Evolutionary conservation across 129 eudicot genomes (phyloP), one percentile per base, ranked within the genome.

Genomic region (Centrapalus pauciflorus): DNA sequence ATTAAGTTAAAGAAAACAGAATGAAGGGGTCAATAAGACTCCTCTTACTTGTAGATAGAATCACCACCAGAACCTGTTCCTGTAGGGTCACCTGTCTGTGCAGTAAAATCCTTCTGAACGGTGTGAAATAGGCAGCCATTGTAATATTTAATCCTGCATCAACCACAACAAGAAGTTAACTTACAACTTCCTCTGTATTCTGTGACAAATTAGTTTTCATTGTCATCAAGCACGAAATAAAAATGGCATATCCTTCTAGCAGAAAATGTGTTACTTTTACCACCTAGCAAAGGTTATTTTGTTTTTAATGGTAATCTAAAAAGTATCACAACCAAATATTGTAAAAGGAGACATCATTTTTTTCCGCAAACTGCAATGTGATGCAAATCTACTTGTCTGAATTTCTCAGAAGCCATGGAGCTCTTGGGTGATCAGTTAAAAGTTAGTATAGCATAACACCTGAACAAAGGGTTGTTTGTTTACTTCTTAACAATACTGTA

Each of bases 71-170:
- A 64, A 12, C 97, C 90, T 2, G 83, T 86, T 73, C 95, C 93
- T 0, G 95, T 79, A 38, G 97, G 95, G 84, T 90, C 95, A 19
- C 90, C 97, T 0, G 93, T 94, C 76, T 86, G 95, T 25, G 96
- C 96, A 21, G 96, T 89, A 49, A 94, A 89, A 79, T 94, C 95
- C 70, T 94, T 89, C 67, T 89, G 95, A 41, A 89, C 85, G 0
- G 87, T 84, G 90, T 94, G 97, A 80, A 92, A 89, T 41, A 94
- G 79, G 61, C 97, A 84, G 21, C 96, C 93, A 80, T 94, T 89
- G 61, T 94, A 94, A 68, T 94, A 89, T 66, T 89, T 94, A 63
- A 86, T 89, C 80, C 96, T 93, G 91, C 88, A 79, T 21, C 27
- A 61, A 30, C 34, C 73, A 78, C 16, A 9, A 41, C 20, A 74